phyloP scores from a whole-genome alignment of 352 stramenopile genomes.

The Lagenidium sp. region DNA sequence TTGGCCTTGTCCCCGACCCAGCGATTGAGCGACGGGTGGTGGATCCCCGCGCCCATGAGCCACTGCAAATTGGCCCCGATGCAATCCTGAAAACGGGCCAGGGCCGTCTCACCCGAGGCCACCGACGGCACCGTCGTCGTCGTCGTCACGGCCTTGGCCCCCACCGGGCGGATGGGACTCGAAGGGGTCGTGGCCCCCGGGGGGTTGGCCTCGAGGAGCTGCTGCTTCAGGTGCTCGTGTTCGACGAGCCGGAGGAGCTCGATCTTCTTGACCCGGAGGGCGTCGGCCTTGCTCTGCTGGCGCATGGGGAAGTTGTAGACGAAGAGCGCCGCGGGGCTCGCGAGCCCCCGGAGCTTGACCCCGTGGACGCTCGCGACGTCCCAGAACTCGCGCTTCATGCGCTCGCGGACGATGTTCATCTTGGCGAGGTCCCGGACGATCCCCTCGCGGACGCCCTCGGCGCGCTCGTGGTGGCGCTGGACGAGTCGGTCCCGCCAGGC shows the following conservation, averaged over 20 bases:
- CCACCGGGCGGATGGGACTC: neutral
- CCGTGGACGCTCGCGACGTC: constrained; percentile 68
- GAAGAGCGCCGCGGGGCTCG: constrained; percentile 13
- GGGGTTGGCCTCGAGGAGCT: constrained; percentile 7
- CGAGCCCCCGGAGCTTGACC: constrained; percentile 46
- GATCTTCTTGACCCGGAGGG: constrained; percentile 37
- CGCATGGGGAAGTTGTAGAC: constrained; percentile 84
- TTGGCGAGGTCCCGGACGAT: constrained; percentile 66
- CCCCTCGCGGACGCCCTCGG: constrained; percentile 48
- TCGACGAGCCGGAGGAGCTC: constrained; percentile 57
- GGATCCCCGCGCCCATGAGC: constrained; percentile 36
- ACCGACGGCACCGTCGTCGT: neutral
- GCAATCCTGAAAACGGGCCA: constrained; percentile 38
- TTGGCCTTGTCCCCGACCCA: constrained; percentile 20
- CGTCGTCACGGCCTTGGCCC: neutral
- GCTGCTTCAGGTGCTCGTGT: constrained; percentile 48
- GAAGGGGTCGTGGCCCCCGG: neutral
- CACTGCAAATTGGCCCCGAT: constrained; percentile 43
- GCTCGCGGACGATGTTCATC: constrained; percentile 68
- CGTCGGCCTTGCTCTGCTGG: constrained; percentile 33
- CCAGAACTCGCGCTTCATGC: constrained; percentile 91
- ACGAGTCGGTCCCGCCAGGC: constrained; percentile 53
- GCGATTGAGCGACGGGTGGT: constrained; percentile 31
- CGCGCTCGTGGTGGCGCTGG: constrained; percentile 35
- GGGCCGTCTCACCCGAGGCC: constrained; percentile 6